Evolutionary conservation across 352 stramenopile species (phyloP).

Genomic region (Hyphochytrium catenoides): DNA sequence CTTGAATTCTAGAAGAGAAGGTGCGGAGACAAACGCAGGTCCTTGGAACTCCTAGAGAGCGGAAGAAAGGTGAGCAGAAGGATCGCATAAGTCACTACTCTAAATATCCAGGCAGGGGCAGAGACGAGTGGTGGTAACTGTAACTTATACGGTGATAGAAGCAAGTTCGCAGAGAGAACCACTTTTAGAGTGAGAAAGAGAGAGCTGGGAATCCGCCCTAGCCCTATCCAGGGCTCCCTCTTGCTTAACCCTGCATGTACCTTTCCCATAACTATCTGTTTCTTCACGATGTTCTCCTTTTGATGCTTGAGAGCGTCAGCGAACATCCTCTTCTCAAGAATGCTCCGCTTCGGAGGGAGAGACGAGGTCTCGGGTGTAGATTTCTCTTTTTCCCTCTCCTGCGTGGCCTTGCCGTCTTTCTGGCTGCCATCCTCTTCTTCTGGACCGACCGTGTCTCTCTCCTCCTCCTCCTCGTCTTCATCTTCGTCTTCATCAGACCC

Average conservation of each 20-base stretch:
- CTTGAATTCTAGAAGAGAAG: conserved; percentile 49
- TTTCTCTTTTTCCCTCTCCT: conserved; percentile 1
- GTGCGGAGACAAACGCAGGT: conserved; percentile 47
- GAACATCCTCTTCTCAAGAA: conserved; percentile 32
- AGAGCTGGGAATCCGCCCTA: too few relatives aligned
- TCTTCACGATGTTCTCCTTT: conserved; percentile 24
- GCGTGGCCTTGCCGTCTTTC: too few relatives aligned
- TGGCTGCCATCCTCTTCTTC: too few relatives aligned
- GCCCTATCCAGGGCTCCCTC: too few relatives aligned
- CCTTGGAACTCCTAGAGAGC: conserved; percentile 45
- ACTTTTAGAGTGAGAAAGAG: too few relatives aligned
- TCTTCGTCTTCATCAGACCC: conserved; percentile 16
- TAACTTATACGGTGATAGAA: not conserved
- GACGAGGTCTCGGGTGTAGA: conserved; percentile 2
- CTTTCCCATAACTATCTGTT: conserved; percentile 50
- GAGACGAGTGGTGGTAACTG: not conserved
- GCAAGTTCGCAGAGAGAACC: too few relatives aligned
- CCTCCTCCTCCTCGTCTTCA: not conserved
- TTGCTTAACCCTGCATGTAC: too few relatives aligned
- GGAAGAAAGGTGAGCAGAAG: too few relatives aligned
- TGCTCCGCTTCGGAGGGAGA: conserved; percentile 19
- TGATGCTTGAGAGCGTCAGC: conserved; percentile 18
- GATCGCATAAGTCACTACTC: conserved; percentile 10
- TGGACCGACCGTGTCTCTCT: conserved; percentile 1
- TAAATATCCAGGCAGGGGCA: not conserved